A percentile compares a stretch with the other conserved stretches of the same genome.
Conservation (phyloP, 2,329 filamentous ascomycete species). For the Botryosphaeria dothidea region DNA sequence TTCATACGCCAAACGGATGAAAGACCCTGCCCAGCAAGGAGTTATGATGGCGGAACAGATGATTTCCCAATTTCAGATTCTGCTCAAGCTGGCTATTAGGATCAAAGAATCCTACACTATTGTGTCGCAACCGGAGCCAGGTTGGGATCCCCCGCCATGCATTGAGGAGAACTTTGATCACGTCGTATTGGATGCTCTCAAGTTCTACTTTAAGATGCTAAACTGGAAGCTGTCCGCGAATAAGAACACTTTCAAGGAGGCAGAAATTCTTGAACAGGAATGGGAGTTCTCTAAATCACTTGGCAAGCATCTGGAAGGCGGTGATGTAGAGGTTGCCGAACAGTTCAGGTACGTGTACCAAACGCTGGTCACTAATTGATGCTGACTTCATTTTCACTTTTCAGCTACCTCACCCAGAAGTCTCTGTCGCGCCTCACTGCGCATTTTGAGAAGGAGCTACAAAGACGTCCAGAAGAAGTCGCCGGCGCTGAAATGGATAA, state of each 20-base stretch:
- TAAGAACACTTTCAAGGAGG: constrained; percentile 99
- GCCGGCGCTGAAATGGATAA: constrained; percentile 85
- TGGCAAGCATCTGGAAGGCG: constrained; percentile 84
- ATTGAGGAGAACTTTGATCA: constrained; percentile 96
- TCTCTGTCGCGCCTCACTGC: constrained; percentile 83
- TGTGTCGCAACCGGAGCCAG: constrained; percentile 82
- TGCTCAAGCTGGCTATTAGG: constrained; percentile 85
- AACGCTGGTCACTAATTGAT: background rate
- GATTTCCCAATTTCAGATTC: constrained; percentile 93
- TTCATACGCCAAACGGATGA: constrained; percentile 91
- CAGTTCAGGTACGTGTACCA: constrained; percentile 70
- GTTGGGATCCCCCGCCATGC: constrained; percentile 93
- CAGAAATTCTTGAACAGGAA: constrained; percentile 93
- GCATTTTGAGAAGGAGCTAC: constrained; percentile 90
- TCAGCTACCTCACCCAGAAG: constrained; percentile 81
- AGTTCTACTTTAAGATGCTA: constrained; percentile 98
- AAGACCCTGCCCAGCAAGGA: constrained; percentile 88
- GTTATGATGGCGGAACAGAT: constrained; percentile 96
- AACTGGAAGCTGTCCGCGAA: constrained; percentile 98
- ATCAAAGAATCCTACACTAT: constrained; percentile 88
- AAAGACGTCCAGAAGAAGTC: constrained; percentile 80
- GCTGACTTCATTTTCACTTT: constrained; percentile 23
- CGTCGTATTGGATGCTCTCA: constrained; percentile 87
- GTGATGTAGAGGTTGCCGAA: constrained; percentile 94
- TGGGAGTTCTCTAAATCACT: constrained; percentile 98